A percentile compares a stretch with the other conserved stretches of the same genome.
Conservation (phyloP, 805 yeast species). For the Huiozyma sinensis region DNA sequence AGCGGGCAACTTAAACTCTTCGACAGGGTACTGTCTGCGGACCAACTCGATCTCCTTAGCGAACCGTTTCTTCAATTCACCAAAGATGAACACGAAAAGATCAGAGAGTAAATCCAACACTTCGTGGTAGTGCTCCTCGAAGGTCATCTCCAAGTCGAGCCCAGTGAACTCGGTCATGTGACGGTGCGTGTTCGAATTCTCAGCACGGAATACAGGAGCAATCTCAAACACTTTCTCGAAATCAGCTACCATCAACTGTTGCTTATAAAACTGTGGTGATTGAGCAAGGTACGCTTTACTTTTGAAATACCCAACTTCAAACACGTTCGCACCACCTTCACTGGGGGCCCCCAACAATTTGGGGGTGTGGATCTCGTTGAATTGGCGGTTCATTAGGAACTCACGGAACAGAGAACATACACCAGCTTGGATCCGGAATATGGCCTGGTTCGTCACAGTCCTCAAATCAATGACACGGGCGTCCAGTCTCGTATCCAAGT, state of each 20-base stretch:
- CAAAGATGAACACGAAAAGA: constrained; percentile 79
- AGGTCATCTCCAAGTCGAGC: constrained; percentile 94
- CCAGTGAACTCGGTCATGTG: constrained; percentile 99
- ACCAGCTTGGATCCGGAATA: constrained; percentile 87
- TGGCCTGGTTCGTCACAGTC: constrained; percentile 95
- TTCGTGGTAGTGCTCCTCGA: constrained; percentile 97
- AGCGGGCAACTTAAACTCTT: constrained; percentile 89
- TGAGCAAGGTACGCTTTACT: constrained; percentile 84
- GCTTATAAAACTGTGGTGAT: constrained; percentile 96
- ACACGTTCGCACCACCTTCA: constrained; percentile 97
- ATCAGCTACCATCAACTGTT: constrained; percentile 95
- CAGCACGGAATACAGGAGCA: constrained; percentile 98
- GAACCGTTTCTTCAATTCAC: constrained; percentile 70
- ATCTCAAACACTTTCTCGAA: constrained; percentile 93
- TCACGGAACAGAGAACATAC: constrained; percentile 84
- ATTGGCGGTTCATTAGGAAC: constrained; percentile 54
- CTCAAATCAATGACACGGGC: constrained; percentile 92
- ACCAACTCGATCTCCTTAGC: constrained; percentile 79
- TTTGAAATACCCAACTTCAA: constrained; percentile 88
- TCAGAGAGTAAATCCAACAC: constrained; percentile 53
- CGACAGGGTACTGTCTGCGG: constrained; percentile 93
- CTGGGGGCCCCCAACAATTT: constrained; percentile 90
- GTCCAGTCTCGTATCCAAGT: constrained; percentile 92
- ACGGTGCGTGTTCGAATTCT: constrained; percentile 97
- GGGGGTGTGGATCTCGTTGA: constrained; percentile 93